These are phyloP conservation scores for Myriosclerotinia curreyana DNA, from an alignment of 2,329 filamentous ascomycete genomes.

Conservation along the genomic window DNA sequence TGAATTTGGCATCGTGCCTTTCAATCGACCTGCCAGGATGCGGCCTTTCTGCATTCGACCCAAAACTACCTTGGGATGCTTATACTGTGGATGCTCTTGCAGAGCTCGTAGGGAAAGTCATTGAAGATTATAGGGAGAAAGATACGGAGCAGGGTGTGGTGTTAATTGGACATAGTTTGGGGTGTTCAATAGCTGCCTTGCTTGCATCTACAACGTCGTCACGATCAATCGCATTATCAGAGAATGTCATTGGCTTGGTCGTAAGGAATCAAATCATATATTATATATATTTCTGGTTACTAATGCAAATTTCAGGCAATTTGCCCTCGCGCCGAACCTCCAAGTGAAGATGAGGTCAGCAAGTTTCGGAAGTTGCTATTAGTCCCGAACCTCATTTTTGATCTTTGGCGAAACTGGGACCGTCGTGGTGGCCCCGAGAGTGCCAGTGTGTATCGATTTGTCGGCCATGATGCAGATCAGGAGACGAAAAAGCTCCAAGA, in stretches of 20 bases:
- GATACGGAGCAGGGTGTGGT: conserved; percentile 68
- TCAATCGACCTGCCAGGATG: conserved; percentile 90
- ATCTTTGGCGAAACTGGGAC: conserved; percentile 76
- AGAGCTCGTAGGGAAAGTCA: conserved; percentile 70
- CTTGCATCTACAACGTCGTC: conserved; percentile 57
- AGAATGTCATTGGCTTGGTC: conserved; percentile 70
- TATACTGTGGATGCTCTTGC: conserved; percentile 75
- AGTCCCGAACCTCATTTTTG: conserved; percentile 70
- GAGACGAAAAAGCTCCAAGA: conserved; percentile 67
- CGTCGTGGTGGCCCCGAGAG: conserved; percentile 74
- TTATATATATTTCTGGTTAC: not conserved
- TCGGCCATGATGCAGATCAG: conserved; percentile 62
- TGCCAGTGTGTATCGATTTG: conserved; percentile 74
- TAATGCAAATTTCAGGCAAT: conserved; percentile 48
- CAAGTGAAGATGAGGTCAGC: conserved; percentile 50
- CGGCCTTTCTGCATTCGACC: conserved; percentile 72
- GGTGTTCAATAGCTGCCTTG: conserved; percentile 71
- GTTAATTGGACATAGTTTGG: conserved; percentile 86
- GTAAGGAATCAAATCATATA: conserved; percentile 39
- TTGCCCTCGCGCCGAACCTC: conserved; percentile 70
- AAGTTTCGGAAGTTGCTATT: conserved; percentile 57
- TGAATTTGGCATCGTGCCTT: conserved; percentile 78
- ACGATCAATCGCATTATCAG: conserved; percentile 51
- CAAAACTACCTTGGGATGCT: conserved; percentile 64
- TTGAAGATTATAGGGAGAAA: conserved; percentile 68